A percentile compares a stretch with the other conserved stretches of the same genome.
These are phyloP conservation scores for Neoboletus subvelutipes DNA, from an alignment of 768 basidiomycete genomes.

Conservation along the genomic window DNA sequence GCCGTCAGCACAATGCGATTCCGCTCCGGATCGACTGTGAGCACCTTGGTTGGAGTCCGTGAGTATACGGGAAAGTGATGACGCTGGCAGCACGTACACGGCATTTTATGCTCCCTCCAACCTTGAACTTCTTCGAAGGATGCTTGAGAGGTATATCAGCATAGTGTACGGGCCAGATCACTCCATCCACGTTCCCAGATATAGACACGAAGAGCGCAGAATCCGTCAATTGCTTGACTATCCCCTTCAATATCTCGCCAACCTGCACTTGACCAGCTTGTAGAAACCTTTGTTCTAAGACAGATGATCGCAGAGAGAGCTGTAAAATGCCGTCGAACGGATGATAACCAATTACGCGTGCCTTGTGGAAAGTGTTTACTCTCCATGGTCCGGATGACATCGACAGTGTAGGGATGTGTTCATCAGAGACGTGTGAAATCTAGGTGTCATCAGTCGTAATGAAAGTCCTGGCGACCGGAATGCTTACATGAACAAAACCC, in stretches of 20 bases:
- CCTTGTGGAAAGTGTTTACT: slow-evolving; percentile 72
- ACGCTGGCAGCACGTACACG: slow-evolving; percentile 51
- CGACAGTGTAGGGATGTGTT: slow-evolving; percentile 80
- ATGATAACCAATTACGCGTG: slow-evolving; percentile 85
- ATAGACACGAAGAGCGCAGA: slow-evolving; percentile 82
- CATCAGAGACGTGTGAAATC: slow-evolving; percentile 94
- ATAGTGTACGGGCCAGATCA: slow-evolving; percentile 93
- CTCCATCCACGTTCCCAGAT: slow-evolving; percentile 85
- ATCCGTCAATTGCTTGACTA: slow-evolving; percentile 81
- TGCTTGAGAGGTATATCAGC: slow-evolving; percentile 95
- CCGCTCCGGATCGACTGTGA: slow-evolving; percentile 76
- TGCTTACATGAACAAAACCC: slow-evolving; percentile 85
- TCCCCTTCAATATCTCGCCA: slow-evolving; percentile 85
- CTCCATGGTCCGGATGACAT: slow-evolving; percentile 76
- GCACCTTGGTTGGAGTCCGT: slow-evolving; percentile 56
- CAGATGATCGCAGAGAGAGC: slow-evolving; percentile 78
- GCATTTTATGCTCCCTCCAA: slow-evolving; percentile 80
- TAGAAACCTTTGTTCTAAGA: slow-evolving; percentile 84
- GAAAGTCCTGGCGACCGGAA: background rate
- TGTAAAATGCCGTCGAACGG: slow-evolving; percentile 85
- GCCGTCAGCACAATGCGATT: slow-evolving; percentile 85
- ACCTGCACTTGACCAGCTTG: slow-evolving; percentile 79
- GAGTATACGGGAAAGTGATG: background rate
- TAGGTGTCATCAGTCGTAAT: slow-evolving; percentile 31
- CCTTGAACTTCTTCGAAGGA: slow-evolving; percentile 87